Evolutionary conservation across 2,329 filamentous ascomycete genomes (phyloP), one percentile per base, ranked within the genome.

Genomic region (Fusarium graminum): DNA sequence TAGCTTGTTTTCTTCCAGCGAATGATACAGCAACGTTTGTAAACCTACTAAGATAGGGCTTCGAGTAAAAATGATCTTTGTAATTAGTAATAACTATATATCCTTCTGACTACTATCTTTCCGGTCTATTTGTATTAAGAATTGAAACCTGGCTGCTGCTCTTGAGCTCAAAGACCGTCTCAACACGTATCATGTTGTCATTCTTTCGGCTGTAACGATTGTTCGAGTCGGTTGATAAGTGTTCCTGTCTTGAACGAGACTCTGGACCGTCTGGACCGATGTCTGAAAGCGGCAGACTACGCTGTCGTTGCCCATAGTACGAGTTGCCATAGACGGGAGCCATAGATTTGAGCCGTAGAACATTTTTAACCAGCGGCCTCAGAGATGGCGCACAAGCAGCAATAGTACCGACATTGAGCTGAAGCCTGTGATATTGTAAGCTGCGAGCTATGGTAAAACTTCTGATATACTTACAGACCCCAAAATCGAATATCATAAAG

Each of bases 371-470:
- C 5, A 45, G 19, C 7, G 43, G 43, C 13, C 43, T 32, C 3
- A 45, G 43, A 32, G 43, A 45, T 4, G 43, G 43, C 7, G 17
- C 28, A 8, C 43, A 45, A 32, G 43, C 43, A 16, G 43, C 43
- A 9, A 45, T 45, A 2, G n/a, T 45, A 17, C 43, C 43, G 3
- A 45, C 12, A 12, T 30, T 45, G 6, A 45, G 43, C 11, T 45
- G 43, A 4, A 45, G 43, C 16, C 43, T 45, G 8, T 29, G 5
- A 4, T 4, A 12, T 11, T 10, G 17, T 45, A 22, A 45, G 28
- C 22, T 9, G 4, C 8, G 11, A 16, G 28, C 12, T 3, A 32
- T 5, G 3, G 12, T 14, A 12, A 19, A 14, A 14, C 4, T 22
- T 22, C 22, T 22, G n/a, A 19, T 45, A 1, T 19, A 45, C 43